Percentiles rank a stretch among this genome's conserved stretches.
Conservation (phyloP, 2,329 filamentous ascomycete species). For the Nothophoma quercina region DNA sequence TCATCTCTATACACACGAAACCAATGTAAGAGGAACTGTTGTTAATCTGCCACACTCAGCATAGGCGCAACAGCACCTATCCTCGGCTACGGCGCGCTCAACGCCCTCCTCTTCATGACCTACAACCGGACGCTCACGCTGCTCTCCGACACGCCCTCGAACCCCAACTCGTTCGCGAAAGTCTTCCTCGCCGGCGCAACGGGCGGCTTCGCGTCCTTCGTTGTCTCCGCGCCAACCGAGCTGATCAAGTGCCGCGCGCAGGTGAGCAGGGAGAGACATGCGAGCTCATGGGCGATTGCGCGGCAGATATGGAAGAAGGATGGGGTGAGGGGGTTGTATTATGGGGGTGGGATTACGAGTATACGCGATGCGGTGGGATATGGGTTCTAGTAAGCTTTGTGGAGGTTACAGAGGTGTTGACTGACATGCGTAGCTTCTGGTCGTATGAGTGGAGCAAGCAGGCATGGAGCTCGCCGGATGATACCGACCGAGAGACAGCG, state of each 20-base stretch:
- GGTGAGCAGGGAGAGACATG: conserved; percentile 55
- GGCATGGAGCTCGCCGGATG: conserved; percentile 56
- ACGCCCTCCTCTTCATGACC: conserved; percentile 86
- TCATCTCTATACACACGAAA: too few relatives aligned
- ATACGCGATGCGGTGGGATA: conserved; percentile 90
- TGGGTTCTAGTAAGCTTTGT: conserved; percentile 76
- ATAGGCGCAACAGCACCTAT: conserved; percentile 83
- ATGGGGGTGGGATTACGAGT: conserved; percentile 81
- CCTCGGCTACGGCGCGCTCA: conserved; percentile 87
- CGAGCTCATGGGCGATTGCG: conserved; percentile 68
- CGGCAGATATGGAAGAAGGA: conserved; percentile 67
- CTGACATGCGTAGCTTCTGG: conserved; percentile 70
- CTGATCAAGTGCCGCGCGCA: conserved; percentile 90
- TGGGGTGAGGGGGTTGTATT: conserved; percentile 75
- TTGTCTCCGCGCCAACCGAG: conserved; percentile 87
- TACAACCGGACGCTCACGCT: conserved; percentile 83
- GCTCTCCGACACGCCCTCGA: conserved; percentile 53
- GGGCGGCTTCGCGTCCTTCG: conserved; percentile 84
- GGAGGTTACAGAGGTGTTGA: not conserved
- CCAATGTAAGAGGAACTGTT: not conserved
- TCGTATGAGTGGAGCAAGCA: conserved; percentile 81
- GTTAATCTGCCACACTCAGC: conserved; percentile 23
- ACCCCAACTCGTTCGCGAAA: conserved; percentile 62
- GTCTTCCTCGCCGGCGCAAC: conserved; percentile 82
- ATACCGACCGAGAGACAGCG: conserved; percentile 60